Evolutionary conservation across 495 filamentous ascomycete genomes (phyloP).

Genomic region (Neurospora sp.): DNA sequence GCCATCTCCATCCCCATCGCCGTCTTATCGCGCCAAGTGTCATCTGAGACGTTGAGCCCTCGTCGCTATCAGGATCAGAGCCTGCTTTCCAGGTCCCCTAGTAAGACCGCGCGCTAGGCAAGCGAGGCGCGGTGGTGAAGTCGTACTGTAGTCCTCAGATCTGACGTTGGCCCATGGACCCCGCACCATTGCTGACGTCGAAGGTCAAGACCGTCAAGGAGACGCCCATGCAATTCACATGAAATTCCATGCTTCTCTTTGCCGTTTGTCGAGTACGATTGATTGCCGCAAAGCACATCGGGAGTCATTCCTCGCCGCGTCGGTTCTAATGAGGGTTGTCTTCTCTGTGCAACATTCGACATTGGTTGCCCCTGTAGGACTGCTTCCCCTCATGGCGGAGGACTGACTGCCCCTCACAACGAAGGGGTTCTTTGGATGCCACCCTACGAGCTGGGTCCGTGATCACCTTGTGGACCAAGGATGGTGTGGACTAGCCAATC

Average conservation of each 20-base stretch:
- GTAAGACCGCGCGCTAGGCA: not conserved
- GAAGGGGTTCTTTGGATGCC: constrained; percentile 1
- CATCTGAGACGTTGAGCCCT: not conserved
- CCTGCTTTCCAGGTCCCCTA: not conserved
- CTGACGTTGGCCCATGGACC: not conserved
- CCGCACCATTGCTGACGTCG: not conserved
- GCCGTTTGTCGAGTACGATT: not conserved
- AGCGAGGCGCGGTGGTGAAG: not conserved
- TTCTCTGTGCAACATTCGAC: not conserved
- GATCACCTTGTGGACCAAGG: constrained; percentile 7
- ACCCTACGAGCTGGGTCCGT: constrained; percentile 11
- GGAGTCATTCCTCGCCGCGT: not conserved
- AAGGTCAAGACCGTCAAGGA: not conserved
- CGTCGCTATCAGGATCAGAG: not conserved
- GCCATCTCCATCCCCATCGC: not conserved
- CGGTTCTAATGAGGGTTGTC: not conserved
- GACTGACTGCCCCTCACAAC: not conserved
- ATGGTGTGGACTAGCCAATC: not conserved
- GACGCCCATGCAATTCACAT: not conserved
- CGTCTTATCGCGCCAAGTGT: not conserved
- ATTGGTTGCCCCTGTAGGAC: not conserved
- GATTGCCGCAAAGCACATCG: not conserved
- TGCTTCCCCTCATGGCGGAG: not conserved
- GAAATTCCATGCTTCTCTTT: not conserved
- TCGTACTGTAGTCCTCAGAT: not conserved